Evolutionary conservation across 2,329 filamentous ascomycete genomes (phyloP), one percentile per base, ranked within the genome.

Genomic region (Nemania serpens): DNA sequence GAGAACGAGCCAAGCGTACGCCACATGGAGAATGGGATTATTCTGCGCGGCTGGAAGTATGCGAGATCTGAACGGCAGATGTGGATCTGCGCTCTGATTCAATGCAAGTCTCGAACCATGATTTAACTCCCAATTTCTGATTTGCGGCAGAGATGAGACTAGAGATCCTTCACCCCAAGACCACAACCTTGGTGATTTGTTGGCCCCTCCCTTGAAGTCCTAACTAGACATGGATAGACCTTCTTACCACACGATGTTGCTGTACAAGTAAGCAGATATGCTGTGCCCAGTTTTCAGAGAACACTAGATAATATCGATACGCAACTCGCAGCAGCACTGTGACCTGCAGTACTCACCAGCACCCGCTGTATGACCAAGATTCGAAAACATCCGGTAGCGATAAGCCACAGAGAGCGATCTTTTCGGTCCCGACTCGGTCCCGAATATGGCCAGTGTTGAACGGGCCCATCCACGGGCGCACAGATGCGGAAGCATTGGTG

Each of bases 351-450:
- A 39, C 11, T 39, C 11, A 3, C 15, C 11, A n/a, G 36, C 36
- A 39, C 36, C 36, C 15, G 36, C 36, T 39, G 36, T 39, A 12
- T 39, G 36, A 39, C 36, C 25, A 29, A 29, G 7, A 29, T 3
- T 29, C 25, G 25, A 29, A 29, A 7, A 29, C 25, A 4, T 29
- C 25, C 25, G 25, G 25, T 29, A 29, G 25, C 25, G 25, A 29
- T 29, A 29, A 29, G 25, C 25, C 25, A 29, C 25, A 29, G 25
- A 29, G 25, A 29, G 25, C 25, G 25, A 29, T 29, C 18, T 22
- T 18, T 47, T 64, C 62, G 62, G 62, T 64, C 59, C 62, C 62
- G 62, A 62, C 34, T 57, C 62, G 62, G 62, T 64, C 59, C 62
- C 62, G 62, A 64, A 29, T 42, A 47, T 47, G 45, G 33, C 20